These are phyloP conservation scores for Maudiozyma serrabonitensis DNA, from an alignment of 805 yeast species.

Conservation along the genomic window DNA sequence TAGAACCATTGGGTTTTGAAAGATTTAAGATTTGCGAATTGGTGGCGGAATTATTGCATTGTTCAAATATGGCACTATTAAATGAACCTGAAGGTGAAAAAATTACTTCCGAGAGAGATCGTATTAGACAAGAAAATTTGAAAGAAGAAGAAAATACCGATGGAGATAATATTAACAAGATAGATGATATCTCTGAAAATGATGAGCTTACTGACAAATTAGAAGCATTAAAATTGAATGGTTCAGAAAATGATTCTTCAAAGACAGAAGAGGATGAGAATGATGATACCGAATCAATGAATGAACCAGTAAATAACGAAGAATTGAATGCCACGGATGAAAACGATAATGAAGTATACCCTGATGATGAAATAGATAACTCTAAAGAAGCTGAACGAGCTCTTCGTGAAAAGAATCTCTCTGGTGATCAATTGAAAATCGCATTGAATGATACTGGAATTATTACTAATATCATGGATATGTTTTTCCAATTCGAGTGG, in stretches of 20 bases:
- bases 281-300: background rate
- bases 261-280: background rate
- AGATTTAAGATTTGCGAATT: conserved; percentile 86
- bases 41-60: conserved; percentile 86
- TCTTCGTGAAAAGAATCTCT: conserved; percentile 42
- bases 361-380: conserved; percentile 15
- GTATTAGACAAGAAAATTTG: conserved; percentile 35
- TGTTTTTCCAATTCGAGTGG: conserved; percentile 70
- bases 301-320: conserved; percentile 3
- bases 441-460: conserved; percentile 54
- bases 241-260: background rate
- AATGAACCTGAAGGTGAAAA: conserved; percentile 68
- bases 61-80: conserved; percentile 90
- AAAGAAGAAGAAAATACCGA: conserved; percentile 10
- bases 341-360: conserved; percentile 7
- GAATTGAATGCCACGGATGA: conserved; percentile 2
- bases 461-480: conserved; percentile 46
- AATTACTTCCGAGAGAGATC: conserved; percentile 61
- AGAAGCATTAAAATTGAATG: background rate
- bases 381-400: conserved; percentile 20
- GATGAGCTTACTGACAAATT: conserved; percentile 1
- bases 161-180: background rate
- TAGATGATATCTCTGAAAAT: background rate
- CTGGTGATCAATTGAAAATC: conserved; percentile 66
- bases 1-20: conserved; percentile 84